Evolutionary conservation across 805 yeast species (phyloP).

Genomic region (Groenewaldozyma tartarivorans): DNA sequence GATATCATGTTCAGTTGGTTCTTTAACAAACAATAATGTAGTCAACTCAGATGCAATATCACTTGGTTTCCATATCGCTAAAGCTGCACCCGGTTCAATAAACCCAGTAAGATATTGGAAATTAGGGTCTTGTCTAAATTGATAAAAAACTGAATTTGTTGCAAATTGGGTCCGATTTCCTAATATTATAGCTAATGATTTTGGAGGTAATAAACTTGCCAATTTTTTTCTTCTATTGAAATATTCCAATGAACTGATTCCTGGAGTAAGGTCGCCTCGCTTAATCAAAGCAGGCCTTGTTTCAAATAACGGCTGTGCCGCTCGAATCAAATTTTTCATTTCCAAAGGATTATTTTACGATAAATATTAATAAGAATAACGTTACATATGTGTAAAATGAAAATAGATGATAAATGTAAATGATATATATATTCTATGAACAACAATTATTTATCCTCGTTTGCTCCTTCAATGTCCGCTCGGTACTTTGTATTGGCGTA

Average conservation of each 20-base stretch:
- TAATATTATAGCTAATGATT: slow-evolving; percentile 62
- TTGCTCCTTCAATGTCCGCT: slow-evolving; percentile 11
- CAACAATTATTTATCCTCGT: background rate
- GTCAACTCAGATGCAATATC: slow-evolving; percentile 25
- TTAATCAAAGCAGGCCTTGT: slow-evolving; percentile 69
- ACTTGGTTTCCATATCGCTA: slow-evolving; percentile 37
- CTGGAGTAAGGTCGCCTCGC: slow-evolving; percentile 79
- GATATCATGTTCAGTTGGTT: slow-evolving; percentile 66
- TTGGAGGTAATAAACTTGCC: slow-evolving; percentile 46
- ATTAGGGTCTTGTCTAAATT: slow-evolving; percentile 88
- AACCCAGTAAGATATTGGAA: slow-evolving; percentile 83
- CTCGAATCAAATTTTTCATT: too few relatives aligned
- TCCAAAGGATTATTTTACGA: too few relatives aligned
- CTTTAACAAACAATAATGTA: slow-evolving; percentile 79
- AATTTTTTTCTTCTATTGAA: slow-evolving; percentile 58
- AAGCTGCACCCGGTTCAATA: slow-evolving; percentile 77
- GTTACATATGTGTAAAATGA: too few relatives aligned
- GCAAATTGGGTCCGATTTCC: slow-evolving; percentile 70
- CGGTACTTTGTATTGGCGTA: slow-evolving; percentile 24
- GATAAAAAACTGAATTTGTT: slow-evolving; percentile 84
- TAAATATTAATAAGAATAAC: too few relatives aligned
- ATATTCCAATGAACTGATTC: slow-evolving; percentile 78
- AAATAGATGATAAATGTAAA: too few relatives aligned
- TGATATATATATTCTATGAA: too few relatives aligned
- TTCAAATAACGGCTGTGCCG: slow-evolving; percentile 81